Evolutionary conservation across 2,329 filamentous ascomycete genomes (phyloP), one percentile per base, ranked within the genome.

Genomic region (Diaporthe sp.): DNA sequence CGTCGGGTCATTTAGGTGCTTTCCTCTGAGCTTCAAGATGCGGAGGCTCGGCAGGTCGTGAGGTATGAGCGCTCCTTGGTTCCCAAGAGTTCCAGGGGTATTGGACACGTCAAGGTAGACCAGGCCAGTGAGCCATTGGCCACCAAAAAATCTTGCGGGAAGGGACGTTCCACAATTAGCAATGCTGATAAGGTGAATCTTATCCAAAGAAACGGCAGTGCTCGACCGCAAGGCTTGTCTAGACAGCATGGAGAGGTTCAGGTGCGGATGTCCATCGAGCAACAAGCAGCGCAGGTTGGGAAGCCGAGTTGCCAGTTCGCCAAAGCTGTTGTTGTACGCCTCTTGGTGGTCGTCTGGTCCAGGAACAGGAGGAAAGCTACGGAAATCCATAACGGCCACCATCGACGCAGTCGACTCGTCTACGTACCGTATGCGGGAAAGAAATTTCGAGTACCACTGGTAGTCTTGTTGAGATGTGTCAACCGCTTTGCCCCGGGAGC

Each of bases 61-160:
- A 46, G 82, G 80, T 4, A 82, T 83, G 12, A 86, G 67, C 1
- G 81, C 81, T 0, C 80, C 78, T 17, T 83, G 81, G 8, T 85
- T 60, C 57, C 79, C 81, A 15, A 89, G 79, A 0, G 87, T 88
- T 0, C 87, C 88, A 0, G 86, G 85, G n/a, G 87, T 78, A 28
- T 84, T 82, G 0, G 89, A 91, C 12, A 90, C 76, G 74, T 91
- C 90, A 4, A 91, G 84, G 76, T 89, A 91, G 8, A 89, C 83
- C 46, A 91, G 78, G 17, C 81, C 79, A 5, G 81, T 80, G 70
- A 89, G 82, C 57, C 82, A 82, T 1, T 79, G 74, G 2, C 82
- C 81, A 1, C 72, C 78, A 75, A 88, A 88, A 75, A 89, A 85
- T 19, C 78, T 82, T 19, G 78, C 77, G 0, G 86, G 84, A 19